Base-by-base conservation (phyloP, 2,329 filamentous ascomycete species). In the Cryphonectria carpinicola region DNA sequence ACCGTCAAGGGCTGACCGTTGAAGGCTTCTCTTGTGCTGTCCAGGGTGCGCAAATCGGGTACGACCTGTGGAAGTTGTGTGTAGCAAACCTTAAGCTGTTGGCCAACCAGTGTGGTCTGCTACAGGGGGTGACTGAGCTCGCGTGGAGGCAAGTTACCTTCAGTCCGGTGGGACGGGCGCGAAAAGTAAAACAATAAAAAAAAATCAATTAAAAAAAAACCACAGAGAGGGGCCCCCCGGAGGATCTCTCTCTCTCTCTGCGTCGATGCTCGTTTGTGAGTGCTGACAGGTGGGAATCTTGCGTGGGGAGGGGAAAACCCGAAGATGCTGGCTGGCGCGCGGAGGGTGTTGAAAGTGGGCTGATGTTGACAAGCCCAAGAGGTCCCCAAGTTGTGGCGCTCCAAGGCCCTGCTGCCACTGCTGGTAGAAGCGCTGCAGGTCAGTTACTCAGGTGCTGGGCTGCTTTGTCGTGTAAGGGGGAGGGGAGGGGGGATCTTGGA, bases 281-380 rank as follows among this genome's bases (percentile, higher is more conserved):
- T 35, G 28, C 25, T 58, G 28, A 58, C 54, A 58, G 28, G 25
- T 32, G 46, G 22, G 8, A 58, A 35, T 58, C 25, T 28, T 6
- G 25, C 54, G 13, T 58, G 54, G 28, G 54, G 17, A 22, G 60
- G 35, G 41, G 25, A 43, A 49, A 43, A 49, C 11, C 25, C 8
- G n/a, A 49, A 13, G 62, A 19, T 22, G 43, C 17, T 46, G 61
- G 37, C 64, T 54, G 64, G 64, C 43, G 54, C 64, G 32, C 64
- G 32, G 64, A 37, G 28, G 46, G 64, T 65, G 43, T 65, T 37
- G 64, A 54, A 65, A 49, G 52, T 65, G 64, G 64, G 64, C 64
- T 65, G 64, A 65, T 65, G 25, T 37, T 37, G 64, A 49, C 19
- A 28, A 35, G 25, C 58, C 64, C 46, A 49, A 7, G 46, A 54